Base-by-base conservation (phyloP, 148 eudicot species). In the Rheum nobile region DNA sequence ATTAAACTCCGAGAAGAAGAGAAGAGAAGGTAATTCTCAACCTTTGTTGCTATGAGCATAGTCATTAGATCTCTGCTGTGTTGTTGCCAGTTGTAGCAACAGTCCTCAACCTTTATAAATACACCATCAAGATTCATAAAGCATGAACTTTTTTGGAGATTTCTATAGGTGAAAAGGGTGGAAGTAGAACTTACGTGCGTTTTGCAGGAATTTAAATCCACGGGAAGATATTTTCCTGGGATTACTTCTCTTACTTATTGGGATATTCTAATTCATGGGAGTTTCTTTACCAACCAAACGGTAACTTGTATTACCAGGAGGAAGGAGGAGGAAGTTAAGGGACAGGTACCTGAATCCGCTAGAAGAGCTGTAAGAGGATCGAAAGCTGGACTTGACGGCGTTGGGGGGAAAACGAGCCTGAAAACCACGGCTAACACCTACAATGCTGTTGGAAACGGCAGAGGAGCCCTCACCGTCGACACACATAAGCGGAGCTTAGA, bases 1-100 rank as follows among this genome's bases (percentile, higher is more conserved):
- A 82, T 80, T 52, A 93, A 86, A 85, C 71, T 87, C 75, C 86
- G 89, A 79, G 92, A 86, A 54, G 96, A 89, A 81, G 96, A 89
- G 73, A 86, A 85, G 52, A 87, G 78, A 87, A 89, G 97, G 98
- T 90, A 84, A 34, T 28, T 57, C 61, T 54, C 29, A 21, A 22
- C 61, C 37, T 35, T 35, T 35, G 37, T 35, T 35, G 37, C 37
- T 35, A 35, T 35, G 2, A 35, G 37, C n/a, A n/a, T n/a, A n/a
- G n/a, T n/a, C n/a, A n/a, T n/a, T n/a, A n/a, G n/a, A n/a, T n/a
- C n/a, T n/a, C n/a, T n/a, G n/a, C n/a, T n/a, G n/a, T n/a, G n/a
- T n/a, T n/a, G n/a, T n/a, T n/a, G n/a, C n/a, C n/a, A n/a, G n/a
- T 35, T 2, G 2, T 35, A 4, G 37, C 37, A 35, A 4, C 4